Evolutionary conservation across 1,139 yeast genomes (phyloP), one percentile per base, ranked within the genome.

Genomic region (Suhomyces choctaworum): DNA sequence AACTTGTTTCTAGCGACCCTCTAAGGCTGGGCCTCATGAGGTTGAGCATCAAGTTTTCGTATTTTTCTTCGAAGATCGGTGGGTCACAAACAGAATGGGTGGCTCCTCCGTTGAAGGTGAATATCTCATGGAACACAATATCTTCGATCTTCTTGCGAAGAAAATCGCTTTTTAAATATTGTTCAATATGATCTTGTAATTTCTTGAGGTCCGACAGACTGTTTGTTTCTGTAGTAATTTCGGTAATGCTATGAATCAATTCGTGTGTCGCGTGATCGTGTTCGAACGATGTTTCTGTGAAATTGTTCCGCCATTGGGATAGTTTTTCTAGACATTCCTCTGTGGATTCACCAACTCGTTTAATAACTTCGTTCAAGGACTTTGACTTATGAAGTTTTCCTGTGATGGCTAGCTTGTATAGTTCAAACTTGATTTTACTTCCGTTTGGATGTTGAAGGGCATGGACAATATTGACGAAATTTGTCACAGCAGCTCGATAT

Each of bases 1-100:
- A 47, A 1, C 60, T 63, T 12, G 44, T 38, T 41, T 66, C 73
- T 8, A 70, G 41, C 2, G 54, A 47, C 5, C 56, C 46, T 31
- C 76, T 52, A 13, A 65, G 46, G 28, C 58, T 59, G 3, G 76
- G 76, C 25, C 75, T 53, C n/a, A 69, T 37, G 19, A 69, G 50
- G 31, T 56, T 56, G 25, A 66, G 51, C 69, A 69, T 65, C 32
- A 69, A 48, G 36, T 69, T 69, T 26, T 61, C 62, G 36, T 54
- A 56, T 40, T 66, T 70, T 36, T 70, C 76, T 36, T 64, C 66
- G 23, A 58, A 50, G 22, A 60, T 44, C 3, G 48, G 48, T 4
- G 19, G 16, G 11, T 33, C 40, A 6, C 19, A 27, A 7, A 20
- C 11, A 7, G 32, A 26, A 31, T 37, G 37, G 10, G 25, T 19